Conservation (phyloP, 345 rosid species). For the Nasturtium officinale region DNA sequence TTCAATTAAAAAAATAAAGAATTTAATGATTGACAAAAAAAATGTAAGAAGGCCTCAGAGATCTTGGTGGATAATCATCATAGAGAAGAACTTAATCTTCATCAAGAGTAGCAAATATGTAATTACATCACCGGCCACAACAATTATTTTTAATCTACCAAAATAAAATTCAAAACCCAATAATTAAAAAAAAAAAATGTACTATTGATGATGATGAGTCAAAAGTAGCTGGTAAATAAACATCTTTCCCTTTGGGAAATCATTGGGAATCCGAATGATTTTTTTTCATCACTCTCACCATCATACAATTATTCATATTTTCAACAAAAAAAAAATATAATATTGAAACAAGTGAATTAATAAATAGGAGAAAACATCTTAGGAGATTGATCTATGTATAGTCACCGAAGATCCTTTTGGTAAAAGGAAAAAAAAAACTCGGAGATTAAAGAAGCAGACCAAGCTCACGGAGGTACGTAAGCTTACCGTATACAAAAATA, state of each 20-base stretch:
- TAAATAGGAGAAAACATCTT: too few relatives aligned
- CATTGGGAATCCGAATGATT: slow-evolving; percentile 45
- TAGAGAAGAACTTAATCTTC: slow-evolving; percentile 17
- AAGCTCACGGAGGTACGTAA: neutral
- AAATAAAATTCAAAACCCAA: neutral
- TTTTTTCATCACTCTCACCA: slow-evolving; percentile 44
- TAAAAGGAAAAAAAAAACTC: neutral
- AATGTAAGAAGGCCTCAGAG: slow-evolving; percentile 32
- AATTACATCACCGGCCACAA: slow-evolving; percentile 39
- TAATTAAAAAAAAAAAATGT: neutral
- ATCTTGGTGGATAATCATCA: slow-evolving; percentile 49
- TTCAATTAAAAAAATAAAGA: neutral
- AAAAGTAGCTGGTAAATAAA: slow-evolving; percentile 42
- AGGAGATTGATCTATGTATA: slow-evolving; percentile 16
- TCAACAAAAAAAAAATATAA: neutral
- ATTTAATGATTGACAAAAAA: neutral
- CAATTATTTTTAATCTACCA: neutral
- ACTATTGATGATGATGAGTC: slow-evolving; percentile 33
- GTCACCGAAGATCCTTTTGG: neutral
- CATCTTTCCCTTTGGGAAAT: neutral
- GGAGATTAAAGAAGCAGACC: slow-evolving; percentile 1
- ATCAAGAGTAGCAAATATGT: slow-evolving; percentile 48
- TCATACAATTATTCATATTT: neutral
- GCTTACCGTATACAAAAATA: neutral
- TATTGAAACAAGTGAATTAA: too few relatives aligned